Evolutionary conservation across 2,329 filamentous ascomycete species (phyloP), one percentile per base, ranked within the genome.

Genomic region (Xylaria multiplex): DNA sequence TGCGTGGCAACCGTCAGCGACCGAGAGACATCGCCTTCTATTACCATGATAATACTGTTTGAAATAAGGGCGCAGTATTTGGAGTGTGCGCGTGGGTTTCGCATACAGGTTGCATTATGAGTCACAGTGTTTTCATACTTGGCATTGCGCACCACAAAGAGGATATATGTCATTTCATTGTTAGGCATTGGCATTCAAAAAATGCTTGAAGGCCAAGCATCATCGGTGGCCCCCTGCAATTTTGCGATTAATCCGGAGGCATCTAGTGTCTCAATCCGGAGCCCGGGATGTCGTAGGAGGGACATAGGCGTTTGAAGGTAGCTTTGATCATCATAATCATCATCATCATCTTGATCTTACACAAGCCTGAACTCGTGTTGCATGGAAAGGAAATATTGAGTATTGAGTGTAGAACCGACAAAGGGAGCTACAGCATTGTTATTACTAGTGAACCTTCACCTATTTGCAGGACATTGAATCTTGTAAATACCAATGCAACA

Each of bases 11-110:
- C 76, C 88, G 88, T 30, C 86, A 90, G 70, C 85, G 95, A 45
- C 93, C 95, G 52, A 87, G 91, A 72, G 94, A 99, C 79, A 97
- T 99, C 69, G 90, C 91, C 73, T 99, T 98, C 77, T 88, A 93
- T 71, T 99, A 97, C 77, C 93, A 99, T 77, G 96, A 99, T 78
- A 92, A 93, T 75, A 90, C 86, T 54, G 91, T 94, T 70, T 92
- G 76, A 73, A 46, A 43, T 75, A 71, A 42, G 24, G 50, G 9
- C 7, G 35, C 42, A n/a, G 30, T 24, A 11, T 37, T 56, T 50
- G 40, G 27, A 46, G 32, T 48, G 45, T 43, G 59, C 19, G 45
- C 49, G 49, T 58, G 24, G 6, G 50, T 49, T 46, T 32, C 55
- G 54, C 40, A 43, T 43, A 46, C 57, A 40, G 35, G n/a, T 60